Evolutionary conservation across 257 asterid species (phyloP), one percentile per base, ranked within the genome.

Genomic region (Solanum sitiens): DNA sequence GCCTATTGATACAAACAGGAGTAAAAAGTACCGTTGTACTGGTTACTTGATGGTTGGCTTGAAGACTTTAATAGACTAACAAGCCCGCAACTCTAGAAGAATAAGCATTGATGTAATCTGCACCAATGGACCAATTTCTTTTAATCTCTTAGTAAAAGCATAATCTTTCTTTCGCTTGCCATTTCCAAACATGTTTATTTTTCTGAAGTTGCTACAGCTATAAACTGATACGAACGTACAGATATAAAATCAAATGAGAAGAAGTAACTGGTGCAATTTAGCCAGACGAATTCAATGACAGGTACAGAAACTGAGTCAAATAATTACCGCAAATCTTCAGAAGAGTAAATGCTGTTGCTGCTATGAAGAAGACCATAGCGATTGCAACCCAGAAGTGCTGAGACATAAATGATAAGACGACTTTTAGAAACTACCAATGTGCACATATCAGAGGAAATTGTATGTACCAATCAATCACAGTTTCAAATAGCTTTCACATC

Each of bases 381-480:
- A 97, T 95, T 53, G 99, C 98, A 89, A 97, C 99, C 99, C 99
- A 97, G 53, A 97, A 97, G 91, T 97, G 99, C 99, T 97, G 99
- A 86, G 89, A 87, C 87, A 90, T 86, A 87, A 83, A 87, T 74
- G 76, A 87, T 10, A 83, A 86, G 35, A 73, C 6, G 73, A 76
- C 47, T 80, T 83, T 87, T n/a, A 87, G 80, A 83, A 83, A 56
- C 87, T 87, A 72, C 20, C 42, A 20, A 82, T 83, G 39, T 9
- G 84, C 83, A 65, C 16, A 77, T 39, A 79, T 82, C 30, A 82
- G 20, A 0, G 3, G 16, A 80, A 30, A 80, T 10, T 11, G 68
- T 42, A 77, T 18, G 68, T 47, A 80, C 68, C 27, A 80, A 47
- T 47, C 68, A 80, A 80, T 47, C 27, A 77, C 23, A 27, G 56